Evolutionary conservation across 2,329 filamentous ascomycete species (phyloP).

Genomic region (Aspergillus aculeatus): DNA sequence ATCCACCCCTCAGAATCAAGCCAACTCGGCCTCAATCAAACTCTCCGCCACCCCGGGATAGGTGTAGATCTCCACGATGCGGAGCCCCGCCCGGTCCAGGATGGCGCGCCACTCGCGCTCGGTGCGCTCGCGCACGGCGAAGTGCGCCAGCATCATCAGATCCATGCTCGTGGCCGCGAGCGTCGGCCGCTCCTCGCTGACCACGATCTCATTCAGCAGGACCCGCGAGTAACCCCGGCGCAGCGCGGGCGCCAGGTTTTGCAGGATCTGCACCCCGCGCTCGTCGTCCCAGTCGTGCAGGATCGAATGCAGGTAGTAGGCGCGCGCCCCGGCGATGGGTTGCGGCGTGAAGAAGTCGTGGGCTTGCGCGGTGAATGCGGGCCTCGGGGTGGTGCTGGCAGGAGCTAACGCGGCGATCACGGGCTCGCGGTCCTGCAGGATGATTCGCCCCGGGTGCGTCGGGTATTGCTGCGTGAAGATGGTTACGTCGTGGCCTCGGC

Average conservation of each 20-base stretch:
- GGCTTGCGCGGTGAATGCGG: constrained; percentile 31
- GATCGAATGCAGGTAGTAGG: constrained; percentile 38
- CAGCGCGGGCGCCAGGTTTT: constrained; percentile 22
- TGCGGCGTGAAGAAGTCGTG: constrained; percentile 51
- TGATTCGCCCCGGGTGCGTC: constrained; percentile 1
- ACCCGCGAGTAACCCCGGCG: constrained; percentile 22
- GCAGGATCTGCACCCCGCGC: constrained; percentile 29
- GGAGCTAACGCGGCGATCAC: background rate
- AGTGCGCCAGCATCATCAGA: constrained; percentile 27
- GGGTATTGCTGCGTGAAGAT: constrained; percentile 38
- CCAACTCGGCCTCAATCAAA: constrained; percentile 23
- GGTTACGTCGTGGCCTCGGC: constrained; percentile 41
- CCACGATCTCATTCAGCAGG: constrained; percentile 24
- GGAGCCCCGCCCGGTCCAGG: constrained; percentile 16
- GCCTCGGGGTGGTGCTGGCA: too few relatives aligned
- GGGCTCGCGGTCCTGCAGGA: constrained; percentile 20
- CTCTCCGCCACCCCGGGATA: constrained; percentile 21
- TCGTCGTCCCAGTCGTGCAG: constrained; percentile 37
- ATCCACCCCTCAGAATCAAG: background rate
- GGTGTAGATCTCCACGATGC: constrained; percentile 17
- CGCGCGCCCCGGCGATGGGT: constrained; percentile 40
- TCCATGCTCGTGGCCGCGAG: constrained; percentile 25
- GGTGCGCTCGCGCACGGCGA: constrained; percentile 19
- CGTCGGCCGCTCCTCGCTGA: constrained; percentile 19
- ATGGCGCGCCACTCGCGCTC: constrained; percentile 20